Evolutionary conservation across 768 basidiomycete species (phyloP), one percentile per base, ranked within the genome.

Genomic region (Holtermanniella nyarrowii): DNA sequence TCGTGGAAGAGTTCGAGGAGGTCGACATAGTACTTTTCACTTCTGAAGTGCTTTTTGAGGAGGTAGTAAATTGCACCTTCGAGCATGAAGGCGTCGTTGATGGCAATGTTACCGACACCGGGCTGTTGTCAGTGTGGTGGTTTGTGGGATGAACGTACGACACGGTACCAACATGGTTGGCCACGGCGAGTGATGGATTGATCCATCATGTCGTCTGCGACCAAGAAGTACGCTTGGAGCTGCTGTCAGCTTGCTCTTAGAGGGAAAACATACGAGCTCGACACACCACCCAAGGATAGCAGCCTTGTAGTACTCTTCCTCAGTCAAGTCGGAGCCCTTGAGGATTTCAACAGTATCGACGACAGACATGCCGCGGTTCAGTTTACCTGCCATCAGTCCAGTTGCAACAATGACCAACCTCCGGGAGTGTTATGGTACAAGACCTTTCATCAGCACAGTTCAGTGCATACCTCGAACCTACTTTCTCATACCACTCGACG

Each of bases 141-240:
- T 4, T 26, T 23, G 4, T 18, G 44, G 5, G 12, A 18, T 22
- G n/a, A n/a, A 66, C 74, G 62, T 23, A 74, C 76, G 39, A 80
- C 70, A 44, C 76, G 79, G 75, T 93, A 96, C 87, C 88, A 99
- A 74, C 93, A 99, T 1, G 90, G 85, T 72, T 95, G 91, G 3
- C 85, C 83, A 10, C 93, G 84, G 22, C 93, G 84, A 11, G 93
- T 96, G 61, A 97, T 84, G 44, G 86, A 88, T 18, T 78, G 71
- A 68, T 99, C 93, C 95, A 99, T 99, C 64, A 97, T 90, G 72
- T 97, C 93, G 73, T 99, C 88, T 3, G 88, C 80, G 50, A 95
- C 88, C 50, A 97, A 81, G 83, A 97, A 96, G 74, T 84, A 95
- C 0, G 89, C 90, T 83, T 97, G 93, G 5, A 99, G 80, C 88